Base-by-base conservation (phyloP, 75 land plant species). In the Picea glauca region DNA sequence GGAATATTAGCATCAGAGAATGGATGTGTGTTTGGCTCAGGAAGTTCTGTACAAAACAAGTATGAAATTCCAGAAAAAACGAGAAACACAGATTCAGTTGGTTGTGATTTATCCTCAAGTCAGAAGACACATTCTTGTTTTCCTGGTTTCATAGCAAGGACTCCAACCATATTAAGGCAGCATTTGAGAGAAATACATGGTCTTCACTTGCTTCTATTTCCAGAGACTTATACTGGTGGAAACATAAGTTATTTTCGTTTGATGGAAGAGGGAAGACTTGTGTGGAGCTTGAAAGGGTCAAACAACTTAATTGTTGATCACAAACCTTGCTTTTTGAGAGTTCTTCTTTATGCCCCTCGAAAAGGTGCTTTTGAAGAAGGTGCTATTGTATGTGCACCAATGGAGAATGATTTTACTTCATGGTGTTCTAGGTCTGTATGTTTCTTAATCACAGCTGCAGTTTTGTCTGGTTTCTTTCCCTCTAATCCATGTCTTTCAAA, bases 331-430 rank as follows among this genome's bases (percentile, higher is more conserved):
- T 87, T 85, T 59, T 59, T 96, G 74, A 85, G 89, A 78, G 90
- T 92, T 70, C 73, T 80, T 84, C 74, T 96, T 70, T 90, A 83
- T 77, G 94, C 94, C 32, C 79, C 80, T 58, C 87, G 85, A 60
- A 87, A 86, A 85, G 98, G 98, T 31, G 74, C 73, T 78, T 87
- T 92, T 80, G 94, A 96, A 83, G 89, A 87, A 70, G 98, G 97
- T 60, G 94, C 93, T 57, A 76, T 87, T 33, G 82, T 96, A 43
- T 94, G 89, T 87, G 87, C 89, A 21, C 94, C 98, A 30, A 60
- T 17, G n/a, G 72, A 70, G 7, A 31, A 82, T 57, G 98, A 96
- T 76, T 75, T 88, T 20, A 67, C 77, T 12, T 56, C 65, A 4
- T 90, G 82, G 86, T 78, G 50, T 40, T 79, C 86, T 31, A 85